phyloP scores from a whole-genome alignment of 768 basidiomycete species.

The Fibroporia radiculosa region DNA sequence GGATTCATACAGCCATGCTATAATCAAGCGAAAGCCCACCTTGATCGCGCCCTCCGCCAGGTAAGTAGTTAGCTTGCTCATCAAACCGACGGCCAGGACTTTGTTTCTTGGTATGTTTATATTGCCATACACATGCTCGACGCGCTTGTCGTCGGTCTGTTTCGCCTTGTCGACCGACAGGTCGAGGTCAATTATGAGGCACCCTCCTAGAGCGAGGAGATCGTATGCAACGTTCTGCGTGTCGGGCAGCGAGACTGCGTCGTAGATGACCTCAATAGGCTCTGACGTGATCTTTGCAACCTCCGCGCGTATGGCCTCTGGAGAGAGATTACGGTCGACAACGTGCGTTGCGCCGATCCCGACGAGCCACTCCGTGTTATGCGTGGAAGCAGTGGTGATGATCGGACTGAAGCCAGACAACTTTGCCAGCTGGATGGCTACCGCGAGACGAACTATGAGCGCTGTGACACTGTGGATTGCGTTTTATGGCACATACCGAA shows the following conservation, averaged over 20 bases:
- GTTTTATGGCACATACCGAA: conserved; percentile 10
- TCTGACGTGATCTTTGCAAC: conserved; percentile 9
- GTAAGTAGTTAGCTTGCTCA: conserved; percentile 11
- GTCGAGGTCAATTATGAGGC: conserved; percentile 1
- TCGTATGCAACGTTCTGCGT: conserved; percentile 17
- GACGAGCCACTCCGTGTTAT: conserved; percentile 12
- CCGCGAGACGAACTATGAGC: neutral
- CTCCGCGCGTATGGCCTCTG: conserved; percentile 3
- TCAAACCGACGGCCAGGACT: conserved; percentile 11
- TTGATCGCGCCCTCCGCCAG: conserved; percentile 16
- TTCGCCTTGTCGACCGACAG: neutral
- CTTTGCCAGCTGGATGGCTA: conserved; percentile 21
- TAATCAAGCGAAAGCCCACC: conserved; percentile 8
- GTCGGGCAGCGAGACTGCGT: conserved; percentile 13
- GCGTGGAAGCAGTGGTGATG: conserved; percentile 21
- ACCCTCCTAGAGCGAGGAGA: conserved; percentile 19
- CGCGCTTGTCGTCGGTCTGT: conserved; percentile 7
- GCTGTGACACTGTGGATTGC: neutral
- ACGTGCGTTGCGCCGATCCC: conserved; percentile 20
- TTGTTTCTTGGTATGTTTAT: conserved; percentile 9
- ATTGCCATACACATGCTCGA: conserved; percentile 10
- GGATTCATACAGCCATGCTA: neutral
- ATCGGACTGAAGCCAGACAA: conserved; percentile 22
- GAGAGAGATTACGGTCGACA: conserved; percentile 15
- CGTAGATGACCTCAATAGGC: conserved; percentile 18